Evolutionary conservation across 768 basidiomycete genomes (phyloP).

Genomic region (Podaxis sp.): DNA sequence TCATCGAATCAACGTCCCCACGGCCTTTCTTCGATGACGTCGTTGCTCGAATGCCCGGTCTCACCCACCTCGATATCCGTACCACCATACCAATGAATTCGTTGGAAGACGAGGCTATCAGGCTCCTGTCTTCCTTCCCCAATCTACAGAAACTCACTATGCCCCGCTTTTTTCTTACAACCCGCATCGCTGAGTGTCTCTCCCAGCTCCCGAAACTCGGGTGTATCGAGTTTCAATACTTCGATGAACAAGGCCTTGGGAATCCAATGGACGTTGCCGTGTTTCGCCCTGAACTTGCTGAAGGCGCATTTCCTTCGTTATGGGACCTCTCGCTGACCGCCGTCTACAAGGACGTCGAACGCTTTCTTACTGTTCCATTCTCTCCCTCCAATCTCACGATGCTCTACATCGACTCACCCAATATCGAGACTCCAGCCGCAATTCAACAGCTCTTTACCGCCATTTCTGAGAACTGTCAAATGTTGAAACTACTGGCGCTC

Average conservation of each 20-base stretch:
- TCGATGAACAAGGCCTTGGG: constrained; percentile 5
- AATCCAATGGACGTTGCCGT: constrained; percentile 4
- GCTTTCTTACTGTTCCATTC: constrained; percentile 12
- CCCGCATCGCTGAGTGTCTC: constrained; percentile 4
- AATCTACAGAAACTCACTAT: constrained; percentile 9
- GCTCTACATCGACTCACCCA: constrained; percentile 4
- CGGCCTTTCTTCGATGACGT: constrained; percentile 12
- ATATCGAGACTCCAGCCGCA: neutral
- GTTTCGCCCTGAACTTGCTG: constrained; percentile 1
- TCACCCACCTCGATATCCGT: constrained; percentile 8
- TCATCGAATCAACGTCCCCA: neutral
- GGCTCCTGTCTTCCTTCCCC: constrained; percentile 3
- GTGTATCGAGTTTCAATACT: constrained; percentile 14
- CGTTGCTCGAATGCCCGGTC: constrained; percentile 13
- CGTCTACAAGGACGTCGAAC: constrained; percentile 2
- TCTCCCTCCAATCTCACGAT: constrained; percentile 8
- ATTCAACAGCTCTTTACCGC: constrained; percentile 11
- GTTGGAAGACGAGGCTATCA: neutral
- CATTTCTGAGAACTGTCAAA: constrained; percentile 12
- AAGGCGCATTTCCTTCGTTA: constrained; percentile 8
- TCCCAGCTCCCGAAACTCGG: constrained; percentile 12
- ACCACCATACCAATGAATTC: constrained; percentile 12
- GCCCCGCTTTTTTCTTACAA: constrained; percentile 13
- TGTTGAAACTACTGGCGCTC: constrained; percentile 1
- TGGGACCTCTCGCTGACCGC: constrained; percentile 12